phyloP scores from a whole-genome alignment of 1,284 basidiomycete genomes.

The Grifola frondosa region DNA sequence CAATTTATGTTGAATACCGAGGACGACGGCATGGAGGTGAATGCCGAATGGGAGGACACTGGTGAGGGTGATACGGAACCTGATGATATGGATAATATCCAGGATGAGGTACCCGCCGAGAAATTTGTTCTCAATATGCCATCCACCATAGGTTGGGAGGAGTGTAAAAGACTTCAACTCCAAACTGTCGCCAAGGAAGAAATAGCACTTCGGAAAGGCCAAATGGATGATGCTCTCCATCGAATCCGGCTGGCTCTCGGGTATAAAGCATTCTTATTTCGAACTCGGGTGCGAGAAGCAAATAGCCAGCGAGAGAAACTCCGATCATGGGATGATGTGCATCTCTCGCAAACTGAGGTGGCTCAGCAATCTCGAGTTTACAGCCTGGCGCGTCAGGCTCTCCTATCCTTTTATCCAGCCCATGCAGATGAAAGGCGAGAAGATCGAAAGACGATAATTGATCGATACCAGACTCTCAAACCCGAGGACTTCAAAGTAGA shows the following conservation, averaged over 20 bases:
- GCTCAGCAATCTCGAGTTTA: background rate
- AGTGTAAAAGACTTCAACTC: background rate
- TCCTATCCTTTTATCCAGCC: no score
- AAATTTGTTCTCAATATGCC: background rate
- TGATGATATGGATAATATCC: background rate
- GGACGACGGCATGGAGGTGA: no score
- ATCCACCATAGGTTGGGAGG: background rate
- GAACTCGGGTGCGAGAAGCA: background rate
- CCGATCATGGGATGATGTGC: background rate
- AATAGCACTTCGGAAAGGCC: background rate
- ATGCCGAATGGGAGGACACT: background rate
- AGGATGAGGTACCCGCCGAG: no score
- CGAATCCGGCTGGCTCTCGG: background rate
- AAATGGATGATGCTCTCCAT: conserved; percentile 3
- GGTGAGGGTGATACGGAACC: background rate
- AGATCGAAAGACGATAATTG: no score
- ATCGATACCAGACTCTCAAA: no score
- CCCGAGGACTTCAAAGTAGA: background rate
- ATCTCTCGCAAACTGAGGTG: background rate
- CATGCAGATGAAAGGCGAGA: no score
- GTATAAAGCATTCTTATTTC: conserved; percentile 1
- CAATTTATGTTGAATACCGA: no score
- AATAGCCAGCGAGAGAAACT: background rate
- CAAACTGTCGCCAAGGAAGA: background rate
- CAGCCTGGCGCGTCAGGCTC: background rate